Evolutionary conservation across 129 eudicot genomes (phyloP).

Genomic region (Centaurea solstitialis): DNA sequence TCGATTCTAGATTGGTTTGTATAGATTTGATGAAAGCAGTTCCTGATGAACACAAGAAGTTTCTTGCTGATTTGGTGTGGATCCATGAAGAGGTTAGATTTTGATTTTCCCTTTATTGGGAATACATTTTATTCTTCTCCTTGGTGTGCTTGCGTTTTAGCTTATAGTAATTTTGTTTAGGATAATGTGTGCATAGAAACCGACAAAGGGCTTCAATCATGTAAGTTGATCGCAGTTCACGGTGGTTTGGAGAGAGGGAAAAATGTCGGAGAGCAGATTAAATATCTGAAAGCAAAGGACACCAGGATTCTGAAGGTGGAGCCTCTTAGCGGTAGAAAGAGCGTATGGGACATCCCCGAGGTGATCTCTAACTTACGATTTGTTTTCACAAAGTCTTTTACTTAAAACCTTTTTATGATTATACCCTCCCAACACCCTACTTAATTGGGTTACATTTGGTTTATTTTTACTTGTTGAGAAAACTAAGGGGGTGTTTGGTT

Average conservation of each 20-base stretch:
- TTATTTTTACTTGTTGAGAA: not conserved
- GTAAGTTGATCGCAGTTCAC: conserved; percentile 86
- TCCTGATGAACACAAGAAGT: conserved; percentile 81
- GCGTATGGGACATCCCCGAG: conserved; percentile 79
- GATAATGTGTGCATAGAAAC: conserved; percentile 73
- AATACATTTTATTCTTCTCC: not conserved
- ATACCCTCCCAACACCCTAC: not conserved
- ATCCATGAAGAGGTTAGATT: conserved; percentile 81
- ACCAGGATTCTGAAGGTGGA: conserved; percentile 67
- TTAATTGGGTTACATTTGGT: not conserved
- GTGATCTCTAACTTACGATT: conserved; percentile 23
- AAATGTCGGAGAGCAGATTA: conserved; percentile 62
- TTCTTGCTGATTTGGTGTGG: conserved; percentile 85
- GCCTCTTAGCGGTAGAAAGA: conserved; percentile 74
- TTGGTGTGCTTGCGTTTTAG: not conserved
- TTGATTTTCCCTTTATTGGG: not conserved
- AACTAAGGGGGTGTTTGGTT: too few relatives aligned
- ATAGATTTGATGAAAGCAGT: conserved; percentile 78
- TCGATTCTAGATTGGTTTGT: not conserved
- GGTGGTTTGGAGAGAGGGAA: conserved; percentile 77
- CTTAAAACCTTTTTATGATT: too few relatives aligned
- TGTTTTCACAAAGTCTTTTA: not conserved
- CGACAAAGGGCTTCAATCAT: conserved; percentile 52
- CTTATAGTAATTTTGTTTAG: conserved; percentile 28
- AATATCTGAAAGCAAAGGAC: conserved; percentile 64